Percentiles rank a stretch among this genome's conserved stretches.
These are phyloP conservation scores for Blastomyces parvus DNA, from an alignment of 2,329 filamentous ascomycete genomes.

Conservation along the genomic window DNA sequence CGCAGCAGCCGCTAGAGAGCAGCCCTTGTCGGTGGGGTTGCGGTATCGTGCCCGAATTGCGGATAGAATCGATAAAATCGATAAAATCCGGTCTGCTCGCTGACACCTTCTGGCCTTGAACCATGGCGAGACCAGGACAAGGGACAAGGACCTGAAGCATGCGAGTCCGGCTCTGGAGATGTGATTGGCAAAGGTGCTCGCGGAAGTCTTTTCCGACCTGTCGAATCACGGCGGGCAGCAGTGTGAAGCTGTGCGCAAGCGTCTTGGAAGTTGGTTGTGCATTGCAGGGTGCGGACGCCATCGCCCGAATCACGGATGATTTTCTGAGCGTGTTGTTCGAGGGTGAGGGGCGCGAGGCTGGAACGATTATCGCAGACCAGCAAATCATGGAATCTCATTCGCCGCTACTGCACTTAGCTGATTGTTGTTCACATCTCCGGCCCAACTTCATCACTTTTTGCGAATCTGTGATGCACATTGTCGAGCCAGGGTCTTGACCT, in stretches of 20 bases:
- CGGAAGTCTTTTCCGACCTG: neutral
- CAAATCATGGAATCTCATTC: neutral
- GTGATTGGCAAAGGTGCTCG: neutral
- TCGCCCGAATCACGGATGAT: neutral
- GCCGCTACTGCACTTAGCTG: neutral
- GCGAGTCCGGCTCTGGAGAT: neutral
- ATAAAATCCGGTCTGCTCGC: neutral
- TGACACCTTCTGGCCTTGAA: neutral
- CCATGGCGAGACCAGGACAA: neutral
- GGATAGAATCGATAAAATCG: neutral
- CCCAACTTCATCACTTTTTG: neutral
- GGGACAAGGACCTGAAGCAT: neutral
- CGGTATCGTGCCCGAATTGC: neutral
- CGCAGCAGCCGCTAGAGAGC: neutral
- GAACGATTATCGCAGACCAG: neutral
- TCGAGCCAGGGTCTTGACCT: neutral
- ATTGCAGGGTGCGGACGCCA: neutral
- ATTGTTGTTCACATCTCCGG: neutral
- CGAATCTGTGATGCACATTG: neutral
- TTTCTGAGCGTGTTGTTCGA: neutral
- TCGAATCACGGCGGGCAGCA: slow-evolving; percentile 2
- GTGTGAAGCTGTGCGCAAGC: slow-evolving; percentile 1
- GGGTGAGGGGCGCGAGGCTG: neutral
- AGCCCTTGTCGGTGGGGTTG: neutral
- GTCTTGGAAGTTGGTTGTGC: neutral